Evolutionary conservation across 202 grass and related monocot species (phyloP).

Genomic region (Schoenoplectus triqueter): DNA sequence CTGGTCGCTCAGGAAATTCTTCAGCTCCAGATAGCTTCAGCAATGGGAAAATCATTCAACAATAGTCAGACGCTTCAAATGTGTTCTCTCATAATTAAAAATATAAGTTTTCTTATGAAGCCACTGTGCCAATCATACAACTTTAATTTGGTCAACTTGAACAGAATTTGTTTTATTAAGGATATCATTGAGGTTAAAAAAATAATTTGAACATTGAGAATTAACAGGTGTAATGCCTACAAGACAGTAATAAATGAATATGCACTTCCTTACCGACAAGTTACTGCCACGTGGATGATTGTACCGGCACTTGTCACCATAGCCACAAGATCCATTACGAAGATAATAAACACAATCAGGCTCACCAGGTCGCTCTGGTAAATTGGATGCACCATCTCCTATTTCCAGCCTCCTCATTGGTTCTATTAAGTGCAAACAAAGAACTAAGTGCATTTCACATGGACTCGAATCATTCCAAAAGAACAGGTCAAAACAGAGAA

Average conservation of each 20-base stretch:
- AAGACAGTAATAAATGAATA: background rate
- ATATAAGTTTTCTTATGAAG: conserved; percentile 4
- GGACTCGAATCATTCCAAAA: conserved; percentile 5
- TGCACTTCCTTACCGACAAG: conserved; percentile 44
- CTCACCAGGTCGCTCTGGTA: conserved; percentile 84
- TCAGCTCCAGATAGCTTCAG: conserved; percentile 25
- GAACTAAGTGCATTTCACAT: conserved; percentile 5
- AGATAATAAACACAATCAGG: conserved; percentile 81
- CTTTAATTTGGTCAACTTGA: background rate
- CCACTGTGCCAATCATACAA: background rate
- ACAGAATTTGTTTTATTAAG: conserved; percentile 16
- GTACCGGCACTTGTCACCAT: conserved; percentile 85
- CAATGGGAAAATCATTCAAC: conserved; percentile 8
- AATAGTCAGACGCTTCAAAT: background rate
- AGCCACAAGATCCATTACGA: conserved; percentile 79
- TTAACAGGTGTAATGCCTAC: background rate
- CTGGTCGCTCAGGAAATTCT: conserved; percentile 72
- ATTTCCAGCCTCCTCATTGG: conserved; percentile 81
- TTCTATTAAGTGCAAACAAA: conserved; percentile 50
- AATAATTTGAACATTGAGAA: conserved; percentile 19
- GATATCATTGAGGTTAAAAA: background rate
- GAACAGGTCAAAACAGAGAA: background rate
- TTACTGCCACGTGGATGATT: conserved; percentile 81
- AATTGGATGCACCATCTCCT: conserved; percentile 45
- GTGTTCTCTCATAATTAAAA: conserved; percentile 5